Base-by-base conservation (phyloP, 345 rosid genomes). In the thale cress (Arabidopsis thaliana) region DNA sequence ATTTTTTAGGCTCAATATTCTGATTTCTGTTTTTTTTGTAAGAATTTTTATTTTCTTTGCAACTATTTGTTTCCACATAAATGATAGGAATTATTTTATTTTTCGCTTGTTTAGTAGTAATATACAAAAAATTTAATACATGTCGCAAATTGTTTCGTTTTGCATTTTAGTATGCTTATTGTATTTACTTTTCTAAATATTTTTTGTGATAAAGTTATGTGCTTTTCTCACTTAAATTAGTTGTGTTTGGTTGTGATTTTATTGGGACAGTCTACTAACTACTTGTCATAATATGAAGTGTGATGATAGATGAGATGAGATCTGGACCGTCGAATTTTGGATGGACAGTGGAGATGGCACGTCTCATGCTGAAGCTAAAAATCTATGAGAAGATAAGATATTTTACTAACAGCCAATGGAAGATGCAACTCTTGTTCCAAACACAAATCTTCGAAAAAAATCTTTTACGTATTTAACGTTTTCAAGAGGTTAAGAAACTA, bases 271-370 rank as follows among this genome's bases (percentile, higher is more conserved):
- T n/a, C 51, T 46, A 46, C 66, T 74, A 56, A 65, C 67, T 46
- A 66, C 78, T 74, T 74, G 67, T 66, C 67, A 13, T 48, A 48
- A 66, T 58, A 1, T 38, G 60, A 59, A 74, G 50, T 7, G 16
- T 48, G 40, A 11, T 32, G 48, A 40, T 40, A 40, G 3, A 25
- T 24, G 42, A 72, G 75, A 73, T 63, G 73, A 56, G 67, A 75
- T 78, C 84, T 59, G 24, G 72, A 44, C 82, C 82, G 80, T 75
- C 7, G 7, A 75, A 57, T 51, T 49, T 71, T 49, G 65, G 48
- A 61, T 55, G 84, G 80, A 20, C 65, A 48, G 63, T 48, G 72
- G 44, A 56, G 78, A 59, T 65, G 82, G 80, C 80, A 71, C 81
- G 81, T 78, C 63, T 65, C 66, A 51, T 69, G 56, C 24, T 45